Evolutionary conservation across 2,329 filamentous ascomycete species (phyloP), one percentile per base, ranked within the genome.

Genomic region (Aspergillus glaucus): DNA sequence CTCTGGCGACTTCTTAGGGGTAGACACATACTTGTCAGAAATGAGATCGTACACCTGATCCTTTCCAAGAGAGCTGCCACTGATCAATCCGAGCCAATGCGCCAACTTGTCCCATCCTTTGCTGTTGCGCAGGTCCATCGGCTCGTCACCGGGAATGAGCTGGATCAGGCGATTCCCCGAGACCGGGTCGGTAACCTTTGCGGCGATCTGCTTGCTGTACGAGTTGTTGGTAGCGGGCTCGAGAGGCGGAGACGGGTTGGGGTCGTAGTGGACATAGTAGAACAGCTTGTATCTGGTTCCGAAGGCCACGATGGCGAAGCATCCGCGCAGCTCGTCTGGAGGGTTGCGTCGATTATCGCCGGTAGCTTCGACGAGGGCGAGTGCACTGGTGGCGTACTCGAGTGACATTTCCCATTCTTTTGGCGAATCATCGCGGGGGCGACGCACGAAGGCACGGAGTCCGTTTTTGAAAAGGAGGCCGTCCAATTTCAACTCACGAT

Each of bases 231-330:
- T 19, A 17, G 39, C 17, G 10, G 24, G 41, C 5, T 12, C 6
- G 34, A 43, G 40, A 44, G 6, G 24, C 9, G 6, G 39, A 22
- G n/a, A 42, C 9, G n/a, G 49, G 46, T 6, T 42, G 24, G 2
- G 34, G 39, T 3, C 17, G 17, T 45, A 39, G 22, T 51, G 39
- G 21, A 52, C 47, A 17, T 56, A 59, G 30, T 55, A 59, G 22
- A 55, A 57, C 6, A 58, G 22, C 19, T 49, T 54, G 40, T 49
- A 22, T 2, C 34, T 51, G 9, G 49, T 47, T 1, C 40, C 26
- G 34, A 58, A 58, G 6, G 47, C 55, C 28, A 58, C 42, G 17
- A 58, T 37, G 1, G 51, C 43, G 1, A 53, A 51, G 19, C 30
- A 42, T 19, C 51, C 55, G 19, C 24, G 34, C 6, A 46, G 14